These are phyloP conservation scores for Lichtheimia ramosa DNA, from an alignment of 371 early-diverging fungal species.

Conservation along the genomic window DNA sequence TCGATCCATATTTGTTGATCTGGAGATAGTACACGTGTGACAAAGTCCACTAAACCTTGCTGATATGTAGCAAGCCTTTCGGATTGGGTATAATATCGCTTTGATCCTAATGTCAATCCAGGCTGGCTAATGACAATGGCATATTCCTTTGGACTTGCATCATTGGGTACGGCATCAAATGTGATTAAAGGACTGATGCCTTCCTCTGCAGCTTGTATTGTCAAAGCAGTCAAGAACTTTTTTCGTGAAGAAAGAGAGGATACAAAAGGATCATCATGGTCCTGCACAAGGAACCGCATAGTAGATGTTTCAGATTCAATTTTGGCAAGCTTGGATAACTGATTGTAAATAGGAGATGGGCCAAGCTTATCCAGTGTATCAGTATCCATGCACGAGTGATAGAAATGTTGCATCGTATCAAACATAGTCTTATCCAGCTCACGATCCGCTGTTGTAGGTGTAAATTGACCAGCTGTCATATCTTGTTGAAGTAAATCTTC, in stretches of 20 bases:
- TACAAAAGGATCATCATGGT: no score
- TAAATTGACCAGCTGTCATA: slow-evolving; percentile 1
- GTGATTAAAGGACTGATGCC: no score
- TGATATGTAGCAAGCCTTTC: slow-evolving; percentile 33
- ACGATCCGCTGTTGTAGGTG: slow-evolving; percentile 8
- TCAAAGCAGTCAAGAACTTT: no score
- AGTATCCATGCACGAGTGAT: slow-evolving; percentile 53
- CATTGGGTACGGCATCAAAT: no score
- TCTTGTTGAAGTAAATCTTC: slow-evolving; percentile 9
- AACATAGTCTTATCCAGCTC: slow-evolving; percentile 40
- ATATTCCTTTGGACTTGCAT: slow-evolving; percentile 6
- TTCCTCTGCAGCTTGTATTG: no score
- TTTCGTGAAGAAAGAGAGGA: no score
- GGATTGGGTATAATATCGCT: slow-evolving; percentile 54
- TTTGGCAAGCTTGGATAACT: slow-evolving; percentile 12
- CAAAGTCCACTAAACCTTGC: slow-evolving; percentile 25
- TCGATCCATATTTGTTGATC: not conserved
- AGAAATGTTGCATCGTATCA: slow-evolving; percentile 41
- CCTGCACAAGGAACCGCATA: no score
- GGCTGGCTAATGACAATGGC: slow-evolving; percentile 41
- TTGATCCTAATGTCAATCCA: slow-evolving; percentile 51
- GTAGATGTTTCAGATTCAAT: no score
- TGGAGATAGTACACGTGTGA: slow-evolving; percentile 16
- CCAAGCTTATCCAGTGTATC: slow-evolving; percentile 38
- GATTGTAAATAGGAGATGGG: slow-evolving; percentile 45